Percentiles rank a stretch among this genome's conserved stretches.
These are phyloP conservation scores for Russula griseocarnosa DNA, from an alignment of 768 basidiomycete species.

Conservation along the genomic window DNA sequence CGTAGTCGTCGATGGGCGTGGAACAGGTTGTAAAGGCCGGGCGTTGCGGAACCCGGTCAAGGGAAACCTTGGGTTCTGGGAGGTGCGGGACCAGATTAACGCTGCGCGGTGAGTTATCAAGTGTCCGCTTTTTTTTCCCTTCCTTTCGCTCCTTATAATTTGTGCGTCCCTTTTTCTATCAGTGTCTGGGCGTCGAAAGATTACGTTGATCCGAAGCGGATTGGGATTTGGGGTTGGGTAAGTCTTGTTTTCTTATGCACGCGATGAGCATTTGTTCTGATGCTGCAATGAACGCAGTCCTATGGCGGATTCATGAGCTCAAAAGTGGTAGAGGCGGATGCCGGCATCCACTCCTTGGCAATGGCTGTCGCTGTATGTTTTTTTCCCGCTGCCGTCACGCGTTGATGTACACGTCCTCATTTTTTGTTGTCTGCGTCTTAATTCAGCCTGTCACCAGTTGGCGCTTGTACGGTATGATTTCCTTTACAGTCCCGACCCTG, in stretches of 20 bases:
- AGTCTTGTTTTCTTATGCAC: slow-evolving; percentile 30
- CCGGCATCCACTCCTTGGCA: slow-evolving; percentile 83
- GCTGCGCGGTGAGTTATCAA: slow-evolving; percentile 64
- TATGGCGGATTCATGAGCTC: slow-evolving; percentile 96
- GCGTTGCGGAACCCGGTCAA: slow-evolving; percentile 83
- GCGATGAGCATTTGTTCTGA: neutral
- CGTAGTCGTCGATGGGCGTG: slow-evolving; percentile 87
- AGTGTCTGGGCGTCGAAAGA: slow-evolving; percentile 81
- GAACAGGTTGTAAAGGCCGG: slow-evolving; percentile 89
- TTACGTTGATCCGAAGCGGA: slow-evolving; percentile 83
- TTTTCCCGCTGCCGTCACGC: slow-evolving; percentile 21
- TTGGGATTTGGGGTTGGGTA: slow-evolving; percentile 99
- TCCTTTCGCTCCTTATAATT: slow-evolving; percentile 6
- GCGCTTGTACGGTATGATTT: slow-evolving; percentile 63
- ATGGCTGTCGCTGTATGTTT: slow-evolving; percentile 82
- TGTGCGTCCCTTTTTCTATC: neutral
- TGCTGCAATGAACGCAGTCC: slow-evolving; percentile 47
- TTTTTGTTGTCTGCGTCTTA: neutral
- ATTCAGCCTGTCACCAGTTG: slow-evolving; percentile 82
- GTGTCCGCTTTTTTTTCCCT: slow-evolving; percentile 2
- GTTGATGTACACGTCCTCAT: neutral
- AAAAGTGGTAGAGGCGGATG: slow-evolving; percentile 88
- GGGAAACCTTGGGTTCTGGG: slow-evolving; percentile 82
- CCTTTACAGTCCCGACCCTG: neutral
- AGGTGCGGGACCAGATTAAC: slow-evolving; percentile 84